These are phyloP conservation scores for Arachnopeziza araneosa DNA, from an alignment of 2,329 filamentous ascomycete genomes.

Conservation along the genomic window DNA sequence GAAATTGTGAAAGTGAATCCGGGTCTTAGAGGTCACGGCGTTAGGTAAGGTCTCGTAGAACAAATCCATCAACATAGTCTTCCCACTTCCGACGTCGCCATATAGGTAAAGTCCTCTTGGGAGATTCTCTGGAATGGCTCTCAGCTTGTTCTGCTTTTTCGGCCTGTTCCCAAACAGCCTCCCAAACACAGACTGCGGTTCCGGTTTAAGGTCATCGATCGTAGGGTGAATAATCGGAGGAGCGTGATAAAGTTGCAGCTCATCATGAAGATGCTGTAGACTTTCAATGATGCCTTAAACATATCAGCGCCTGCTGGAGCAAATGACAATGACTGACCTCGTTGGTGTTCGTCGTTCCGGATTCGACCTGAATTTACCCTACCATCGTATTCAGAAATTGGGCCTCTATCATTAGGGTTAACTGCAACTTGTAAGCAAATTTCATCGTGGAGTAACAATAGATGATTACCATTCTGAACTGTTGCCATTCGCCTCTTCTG, in stretches of 20 bases:
- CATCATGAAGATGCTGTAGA: slow-evolving; percentile 83
- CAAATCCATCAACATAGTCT: slow-evolving; percentile 99
- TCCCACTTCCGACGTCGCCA: slow-evolving; percentile 93
- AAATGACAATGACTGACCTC: slow-evolving; percentile 49
- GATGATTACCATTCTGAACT: slow-evolving; percentile 24
- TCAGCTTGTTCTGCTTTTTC: slow-evolving; percentile 31
- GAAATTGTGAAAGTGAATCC: slow-evolving; percentile 99
- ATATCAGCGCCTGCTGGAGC: slow-evolving; percentile 6
- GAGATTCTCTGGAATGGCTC: slow-evolving; percentile 62
- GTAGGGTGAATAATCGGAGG: slow-evolving; percentile 72
- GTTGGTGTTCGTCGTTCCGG: slow-evolving; percentile 84
- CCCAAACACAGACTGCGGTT: slow-evolving; percentile 46
- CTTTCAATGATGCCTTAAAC: slow-evolving; percentile 74
- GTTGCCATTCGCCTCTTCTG: slow-evolving; percentile 27
- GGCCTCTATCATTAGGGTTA: slow-evolving; percentile 45
- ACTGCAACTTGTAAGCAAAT: slow-evolving; percentile 11
- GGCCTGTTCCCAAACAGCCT: slow-evolving; percentile 53
- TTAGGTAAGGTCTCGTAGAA: slow-evolving; percentile 89
- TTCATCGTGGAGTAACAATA: neutral
- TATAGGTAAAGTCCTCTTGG: slow-evolving; percentile 92
- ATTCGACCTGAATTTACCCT: slow-evolving; percentile 69
- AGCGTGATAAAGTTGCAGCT: slow-evolving; percentile 67
- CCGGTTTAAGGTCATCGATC: slow-evolving; percentile 61
- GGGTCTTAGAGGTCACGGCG: slow-evolving; percentile 74
- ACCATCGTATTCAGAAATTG: slow-evolving; percentile 81